Base-by-base conservation (phyloP, 768 basidiomycete genomes). In the Gymnopilus junonius region DNA sequence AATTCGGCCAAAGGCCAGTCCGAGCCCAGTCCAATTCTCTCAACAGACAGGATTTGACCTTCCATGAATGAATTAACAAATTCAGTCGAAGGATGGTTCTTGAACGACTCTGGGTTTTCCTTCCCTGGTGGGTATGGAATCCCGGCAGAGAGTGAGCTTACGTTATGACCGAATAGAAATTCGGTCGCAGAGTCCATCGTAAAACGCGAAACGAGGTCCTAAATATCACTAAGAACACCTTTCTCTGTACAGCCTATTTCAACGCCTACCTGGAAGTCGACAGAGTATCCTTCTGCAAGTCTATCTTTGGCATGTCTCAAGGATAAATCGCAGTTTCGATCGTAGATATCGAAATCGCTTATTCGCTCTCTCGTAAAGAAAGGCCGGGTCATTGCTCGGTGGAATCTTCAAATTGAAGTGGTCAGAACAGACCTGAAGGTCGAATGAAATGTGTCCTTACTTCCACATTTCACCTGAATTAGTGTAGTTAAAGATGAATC, bases 121-220 rank as follows among this genome's bases (percentile, higher is more conserved):
- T 54, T 61, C 2, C 55, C 59, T 29, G 29, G 69, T 1, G 85
- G 85, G 62, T 84, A 86, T 2, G 81, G 81, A 25, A 87, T 75
- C 2, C 80, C 82, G 1, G 80, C 80, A 0, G 77, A 75, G 34
- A 88, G 80, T 6, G 81, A 83, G 59, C 80, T 67, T 10, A 88
- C 83, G 65, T 82, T 80, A 34, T 77, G 75, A 6, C 83, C 84
- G 63, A 89, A 87, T 21, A 90, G 79, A 66, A 86, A 88, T 56
- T 86, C 83, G 0, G 86, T 84, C 3, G 87, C 87, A 1, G 86
- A 83, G 73, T 90, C 89, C 15, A 90, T 75, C 0, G 88, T 88
- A 71, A 89, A 88, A 1, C 82, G 77, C 1, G 76, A 75, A 8
- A 76, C 79, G 32, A 82, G 64, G 64, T 84, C 82, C 79, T 82